phyloP scores from a whole-genome alignment of 176 grass and related monocot species.

The Carex kokanica region DNA sequence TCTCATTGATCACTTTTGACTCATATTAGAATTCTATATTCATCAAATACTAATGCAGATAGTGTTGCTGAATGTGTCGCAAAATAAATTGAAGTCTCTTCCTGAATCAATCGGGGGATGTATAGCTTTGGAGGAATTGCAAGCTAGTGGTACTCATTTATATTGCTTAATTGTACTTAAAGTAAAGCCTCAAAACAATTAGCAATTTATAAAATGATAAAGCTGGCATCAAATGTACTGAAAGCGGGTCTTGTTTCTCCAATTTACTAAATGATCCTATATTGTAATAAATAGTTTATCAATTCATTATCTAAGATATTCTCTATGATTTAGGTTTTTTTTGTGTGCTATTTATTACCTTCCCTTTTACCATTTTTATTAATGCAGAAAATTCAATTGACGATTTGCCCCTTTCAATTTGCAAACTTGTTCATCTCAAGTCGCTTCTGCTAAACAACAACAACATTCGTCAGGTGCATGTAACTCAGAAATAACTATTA shows the following conservation, averaged over 20 bases:
- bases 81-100: conserved; percentile 78
- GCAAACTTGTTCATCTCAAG: conserved; percentile 72
- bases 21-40: neutral
- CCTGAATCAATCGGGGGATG: conserved; percentile 88
- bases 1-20: neutral
- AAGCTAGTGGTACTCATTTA: conserved; percentile 65
- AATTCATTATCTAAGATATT: neutral
- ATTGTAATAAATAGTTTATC: neutral
- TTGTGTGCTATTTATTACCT: neutral
- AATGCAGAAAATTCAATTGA: conserved; percentile 72
- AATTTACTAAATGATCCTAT: neutral
- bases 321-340: neutral
- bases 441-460: conserved; percentile 73
- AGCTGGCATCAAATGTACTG: neutral
- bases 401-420: conserved; percentile 63
- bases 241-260: neutral
- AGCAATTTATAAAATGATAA: neutral
- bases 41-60: conserved; percentile 45
- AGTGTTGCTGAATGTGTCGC: conserved; percentile 73
- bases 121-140: conserved; percentile 84
- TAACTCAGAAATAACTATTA: neutral
- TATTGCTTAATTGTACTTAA: conserved; percentile 10
- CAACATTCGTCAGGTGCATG: conserved; percentile 63
- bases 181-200: neutral
- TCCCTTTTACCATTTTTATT: neutral